A percentile compares a stretch with the other conserved stretches of the same genome.
phyloP scores from a whole-genome alignment of 1,139 yeast genomes.

The Diutina siamensis region DNA sequence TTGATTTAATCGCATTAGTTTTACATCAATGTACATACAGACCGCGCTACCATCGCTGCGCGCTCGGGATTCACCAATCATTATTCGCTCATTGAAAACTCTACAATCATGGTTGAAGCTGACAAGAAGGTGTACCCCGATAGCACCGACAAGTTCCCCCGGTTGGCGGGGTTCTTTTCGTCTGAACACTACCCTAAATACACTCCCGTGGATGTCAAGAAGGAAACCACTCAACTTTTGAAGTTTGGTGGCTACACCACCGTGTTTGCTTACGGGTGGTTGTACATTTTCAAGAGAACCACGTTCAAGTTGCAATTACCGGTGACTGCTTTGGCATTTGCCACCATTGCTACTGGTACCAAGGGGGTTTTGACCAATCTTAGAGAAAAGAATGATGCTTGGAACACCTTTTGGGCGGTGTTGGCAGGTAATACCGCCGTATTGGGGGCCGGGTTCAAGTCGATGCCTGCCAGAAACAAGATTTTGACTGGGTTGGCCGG shows the following conservation, averaged over 20 bases:
- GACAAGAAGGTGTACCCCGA: conserved; percentile 16
- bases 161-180: conserved; percentile 27
- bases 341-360: conserved; percentile 32
- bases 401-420: conserved; percentile 38
- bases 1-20: too few relatives aligned
- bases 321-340: conserved; percentile 27
- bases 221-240: conserved; percentile 29
- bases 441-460: conserved; percentile 30
- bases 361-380: conserved; percentile 31
- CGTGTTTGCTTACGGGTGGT: conserved; percentile 38
- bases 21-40: too few relatives aligned
- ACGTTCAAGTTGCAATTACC: conserved; percentile 34
- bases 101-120: neutral
- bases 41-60: neutral
- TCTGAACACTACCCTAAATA: conserved; percentile 34
- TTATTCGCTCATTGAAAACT: neutral
- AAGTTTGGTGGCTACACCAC: conserved; percentile 33
- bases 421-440: conserved; percentile 31
- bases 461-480: conserved; percentile 33
- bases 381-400: conserved; percentile 38
- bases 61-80: neutral
- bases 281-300: conserved; percentile 36
- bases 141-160: conserved; percentile 31
- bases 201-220: conserved; percentile 34
- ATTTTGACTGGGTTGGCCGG: conserved; percentile 31